Base-by-base conservation (phyloP, 306 rosid species). In the Rosa lucieae region DNA sequence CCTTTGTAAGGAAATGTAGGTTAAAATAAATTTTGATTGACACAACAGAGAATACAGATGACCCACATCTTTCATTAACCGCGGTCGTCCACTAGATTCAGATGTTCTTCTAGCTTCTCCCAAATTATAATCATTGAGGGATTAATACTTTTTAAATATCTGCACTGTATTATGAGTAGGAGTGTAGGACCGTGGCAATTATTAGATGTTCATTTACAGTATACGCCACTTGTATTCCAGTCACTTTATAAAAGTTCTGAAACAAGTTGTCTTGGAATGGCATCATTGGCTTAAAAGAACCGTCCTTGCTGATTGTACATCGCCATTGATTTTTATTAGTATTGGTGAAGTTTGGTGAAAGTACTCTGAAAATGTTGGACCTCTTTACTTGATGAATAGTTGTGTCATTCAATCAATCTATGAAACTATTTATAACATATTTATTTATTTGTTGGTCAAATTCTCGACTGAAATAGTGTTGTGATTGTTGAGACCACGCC, bases 161-260 rank as follows among this genome's bases (percentile, higher is more conserved):
- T 23, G 59, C 67, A 48, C 63, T 66, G 61, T 78, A 29, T 48
- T 76, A 39, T 53, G 72, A 10, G 80, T 82, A 84, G 89, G 86
- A 84, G 72, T 7, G 80, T 82, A 84, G 89, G 86, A 84, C 86
- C 83, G 9, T 74, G 62, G 39, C 58, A 59, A 66, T 12, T 55
- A 18, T 59, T 82, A 35, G 55, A 73, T 72, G 75, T 21, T 73
- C 43, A 62, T 82, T 78, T 65, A 84, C 78, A 75, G 82, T 79
- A n/a, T 20, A 58, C 68, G 51, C 80, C 84, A 77, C 82, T 66
- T 75, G 18, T 67, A 59, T 63, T 53, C 51, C 5, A 23, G 47
- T 51, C 40, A 14, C 82, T 73, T 77, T 68, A 48, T 53, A 73
- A 43, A 75, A 67, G 67, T 75, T 67, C 35, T 48, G 69, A 72